Percentiles rank a stretch among this genome's conserved stretches.
phyloP scores from a whole-genome alignment of 768 basidiomycete genomes.

The Postia placenta region DNA sequence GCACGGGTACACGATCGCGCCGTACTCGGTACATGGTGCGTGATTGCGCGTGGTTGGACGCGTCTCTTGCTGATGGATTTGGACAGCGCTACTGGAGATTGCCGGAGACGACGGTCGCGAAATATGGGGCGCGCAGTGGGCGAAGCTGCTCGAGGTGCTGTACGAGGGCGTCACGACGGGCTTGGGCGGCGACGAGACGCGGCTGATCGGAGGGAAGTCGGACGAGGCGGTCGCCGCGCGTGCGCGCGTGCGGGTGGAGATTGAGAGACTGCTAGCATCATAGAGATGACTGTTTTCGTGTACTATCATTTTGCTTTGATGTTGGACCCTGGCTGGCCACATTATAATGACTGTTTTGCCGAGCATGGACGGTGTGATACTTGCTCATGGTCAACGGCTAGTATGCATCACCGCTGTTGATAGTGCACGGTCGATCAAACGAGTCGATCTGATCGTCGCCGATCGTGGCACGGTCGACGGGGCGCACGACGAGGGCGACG shows the following conservation, averaged over 20 bases:
- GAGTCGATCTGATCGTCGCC: too few relatives aligned
- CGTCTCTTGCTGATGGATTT: conserved; percentile 10
- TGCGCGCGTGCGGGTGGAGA: conserved; percentile 54
- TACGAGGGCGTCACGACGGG: conserved; percentile 60
- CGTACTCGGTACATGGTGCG: conserved; percentile 66
- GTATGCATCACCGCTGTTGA: too few relatives aligned
- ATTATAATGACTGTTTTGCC: too few relatives aligned
- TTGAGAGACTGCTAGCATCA: conserved; percentile 62
- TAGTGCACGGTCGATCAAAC: too few relatives aligned
- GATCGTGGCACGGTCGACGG: too few relatives aligned
- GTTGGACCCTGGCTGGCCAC: too few relatives aligned
- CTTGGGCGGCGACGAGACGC: conserved; percentile 31
- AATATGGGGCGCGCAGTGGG: conserved; percentile 76
- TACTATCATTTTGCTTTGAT: too few relatives aligned
- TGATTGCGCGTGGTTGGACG: conserved; percentile 2
- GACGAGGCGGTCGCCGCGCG: conserved; percentile 61
- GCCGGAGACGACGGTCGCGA: conserved; percentile 53
- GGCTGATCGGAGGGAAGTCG: conserved; percentile 53
- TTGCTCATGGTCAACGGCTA: too few relatives aligned
- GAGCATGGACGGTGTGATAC: too few relatives aligned
- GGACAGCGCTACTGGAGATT: conserved; percentile 66
- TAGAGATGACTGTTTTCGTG: background rate
- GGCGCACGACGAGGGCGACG: too few relatives aligned
- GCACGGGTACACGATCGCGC: conserved; percentile 51
- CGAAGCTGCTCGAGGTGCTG: conserved; percentile 61